phyloP scores from a whole-genome alignment of 2,329 filamentous ascomycete genomes.

The Beauveria varroae region DNA sequence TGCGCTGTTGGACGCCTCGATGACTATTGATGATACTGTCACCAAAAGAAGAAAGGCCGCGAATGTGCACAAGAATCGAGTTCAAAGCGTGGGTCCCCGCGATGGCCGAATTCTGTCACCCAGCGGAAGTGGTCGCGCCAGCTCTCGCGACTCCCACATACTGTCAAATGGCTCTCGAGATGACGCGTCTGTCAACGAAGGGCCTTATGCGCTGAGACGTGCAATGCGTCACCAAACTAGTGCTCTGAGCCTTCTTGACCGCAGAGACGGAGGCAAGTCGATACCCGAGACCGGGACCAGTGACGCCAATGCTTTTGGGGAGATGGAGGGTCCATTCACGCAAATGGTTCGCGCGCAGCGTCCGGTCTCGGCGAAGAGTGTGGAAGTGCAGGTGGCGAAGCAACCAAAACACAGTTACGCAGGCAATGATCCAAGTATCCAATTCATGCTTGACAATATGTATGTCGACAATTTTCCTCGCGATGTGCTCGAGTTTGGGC shows the following conservation, averaged over 20 bases:
- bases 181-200: slow-evolving; percentile 30
- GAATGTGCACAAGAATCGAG: slow-evolving; percentile 42
- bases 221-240: slow-evolving; percentile 50
- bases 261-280: slow-evolving; percentile 52
- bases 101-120: slow-evolving; percentile 24
- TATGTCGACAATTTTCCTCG: slow-evolving; percentile 66
- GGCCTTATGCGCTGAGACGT: slow-evolving; percentile 35
- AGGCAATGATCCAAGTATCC: slow-evolving; percentile 64
- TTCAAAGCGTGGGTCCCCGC: slow-evolving; percentile 28
- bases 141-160: slow-evolving; percentile 31
- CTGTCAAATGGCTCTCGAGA: slow-evolving; percentile 24
- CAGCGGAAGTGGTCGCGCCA: slow-evolving; percentile 21
- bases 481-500: slow-evolving; percentile 66
- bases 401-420: slow-evolving; percentile 71
- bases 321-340: slow-evolving; percentile 50
- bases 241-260: slow-evolving; percentile 50
- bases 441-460: slow-evolving; percentile 74
- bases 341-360: slow-evolving; percentile 22
- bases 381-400: slow-evolving; percentile 29
- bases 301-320: slow-evolving; percentile 51
- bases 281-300: slow-evolving; percentile 52
- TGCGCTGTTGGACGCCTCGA: slow-evolving; percentile 84
- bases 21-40: slow-evolving; percentile 67
- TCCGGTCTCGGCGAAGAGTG: slow-evolving; percentile 18
- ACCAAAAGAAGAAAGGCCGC: slow-evolving; percentile 44